phyloP scores from a whole-genome alignment of 306 rosid genomes.

The Quercus dentata region DNA sequence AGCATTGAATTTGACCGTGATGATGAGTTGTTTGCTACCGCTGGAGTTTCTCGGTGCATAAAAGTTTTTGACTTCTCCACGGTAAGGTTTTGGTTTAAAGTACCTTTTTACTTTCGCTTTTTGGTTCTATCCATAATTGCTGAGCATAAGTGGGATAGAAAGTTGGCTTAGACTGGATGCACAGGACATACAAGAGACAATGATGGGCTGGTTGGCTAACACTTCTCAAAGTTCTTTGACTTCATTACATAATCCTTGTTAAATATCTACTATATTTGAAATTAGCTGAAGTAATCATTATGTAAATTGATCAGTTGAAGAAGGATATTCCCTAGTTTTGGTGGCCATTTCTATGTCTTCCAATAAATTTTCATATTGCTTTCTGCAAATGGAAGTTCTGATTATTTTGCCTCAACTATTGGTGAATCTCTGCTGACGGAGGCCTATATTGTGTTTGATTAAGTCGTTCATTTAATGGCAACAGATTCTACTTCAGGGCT shows the following conservation, averaged over 20 bases:
- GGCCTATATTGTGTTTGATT: neutral
- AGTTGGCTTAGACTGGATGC: neutral
- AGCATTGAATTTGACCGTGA: slow-evolving; percentile 98
- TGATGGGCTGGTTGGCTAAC: neutral
- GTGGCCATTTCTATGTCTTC: neutral
- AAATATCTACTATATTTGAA: neutral
- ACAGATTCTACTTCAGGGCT: neutral
- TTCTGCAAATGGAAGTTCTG: neutral
- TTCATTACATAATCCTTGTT: neutral
- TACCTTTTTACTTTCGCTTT: neutral
- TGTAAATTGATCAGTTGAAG: neutral
- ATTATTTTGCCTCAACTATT: neutral
- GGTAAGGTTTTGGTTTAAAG: slow-evolving; percentile 40
- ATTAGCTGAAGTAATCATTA: neutral
- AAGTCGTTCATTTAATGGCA: neutral
- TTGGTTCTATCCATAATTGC: neutral
- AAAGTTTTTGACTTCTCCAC: slow-evolving; percentile 89
- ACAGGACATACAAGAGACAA: neutral
- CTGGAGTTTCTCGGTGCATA: slow-evolving; percentile 97
- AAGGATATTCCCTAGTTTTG: neutral
- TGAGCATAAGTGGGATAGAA: neutral
- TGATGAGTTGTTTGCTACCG: slow-evolving; percentile 91
- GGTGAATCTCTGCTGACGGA: neutral
- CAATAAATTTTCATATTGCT: neutral
- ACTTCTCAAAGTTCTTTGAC: neutral